Evolutionary conservation across 805 yeast genomes (phyloP), one percentile per base, ranked within the genome.

Genomic region (Monosporozyma solicola): DNA sequence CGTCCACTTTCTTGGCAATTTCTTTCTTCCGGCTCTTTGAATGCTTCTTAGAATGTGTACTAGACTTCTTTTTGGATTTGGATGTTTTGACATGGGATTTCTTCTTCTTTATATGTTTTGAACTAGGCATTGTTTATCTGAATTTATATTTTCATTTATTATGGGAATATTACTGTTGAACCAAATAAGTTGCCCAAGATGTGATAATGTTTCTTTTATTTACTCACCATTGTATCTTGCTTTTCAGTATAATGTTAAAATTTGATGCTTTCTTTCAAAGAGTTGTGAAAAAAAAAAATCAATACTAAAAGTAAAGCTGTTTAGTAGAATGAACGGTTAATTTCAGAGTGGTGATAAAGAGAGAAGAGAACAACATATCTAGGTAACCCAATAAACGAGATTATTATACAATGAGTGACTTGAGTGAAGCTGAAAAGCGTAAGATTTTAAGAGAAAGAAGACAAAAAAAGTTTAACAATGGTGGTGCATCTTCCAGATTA

Each of bases 371-470:
- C 37, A 32, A 5, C 9, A 13, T 32, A 32, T 9, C 20, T 5
- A 35, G 16, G 6, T 16, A 35, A 15, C 39, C 16, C 39, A 35
- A 32, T 20, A 20, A 10, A 2, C 2, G 20, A 47, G 16, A 44
- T 7, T 8, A 24, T 13, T 2, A 29, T 7, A 46, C 3, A 6
- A 76, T 77, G 80, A 66, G 75, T 50, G 74, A 68, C 37, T 32
- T 78, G 31, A 67, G 75, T 35, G 83, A 80, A 7, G 82, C 80
- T 43, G 87, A 83, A 57, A 81, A 77, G 67, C 78, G 82, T 61
- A 72, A 72, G 51, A 59, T 82, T 24, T 66, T 83, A 47, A 74
- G 87, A 54, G 87, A 84, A 61, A 75, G 85, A 62, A 75, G 89
- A 62, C 83, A 79, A 46, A 83, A 85, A 56, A 83, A 82, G 63